These are phyloP conservation scores for Drechmeria coniospora DNA, from an alignment of 2,329 filamentous ascomycete genomes.

Conservation along the genomic window DNA sequence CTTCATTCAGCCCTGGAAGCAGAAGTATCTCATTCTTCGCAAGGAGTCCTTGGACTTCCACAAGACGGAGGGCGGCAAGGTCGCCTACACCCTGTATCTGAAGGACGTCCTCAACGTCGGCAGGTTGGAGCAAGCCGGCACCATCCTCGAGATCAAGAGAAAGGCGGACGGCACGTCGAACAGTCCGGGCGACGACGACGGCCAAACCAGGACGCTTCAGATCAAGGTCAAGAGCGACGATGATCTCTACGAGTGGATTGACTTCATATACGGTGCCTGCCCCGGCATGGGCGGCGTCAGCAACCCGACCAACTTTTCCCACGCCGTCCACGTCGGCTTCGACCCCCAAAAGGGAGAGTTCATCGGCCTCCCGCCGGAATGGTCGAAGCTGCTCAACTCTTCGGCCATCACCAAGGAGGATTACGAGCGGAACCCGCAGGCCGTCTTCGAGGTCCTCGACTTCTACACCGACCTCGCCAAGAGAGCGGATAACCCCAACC, in stretches of 20 bases:
- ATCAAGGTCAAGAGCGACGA: constrained; percentile 92
- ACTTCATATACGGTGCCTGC: constrained; percentile 91
- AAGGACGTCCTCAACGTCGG: constrained; percentile 83
- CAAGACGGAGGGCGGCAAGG: constrained; percentile 78
- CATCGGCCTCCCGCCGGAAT: constrained; percentile 84
- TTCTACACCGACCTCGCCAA: constrained; percentile 78
- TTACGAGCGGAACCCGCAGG: constrained; percentile 91
- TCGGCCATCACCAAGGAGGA: constrained; percentile 98
- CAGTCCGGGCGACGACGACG: constrained; percentile 65
- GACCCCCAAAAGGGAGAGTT: constrained; percentile 92
- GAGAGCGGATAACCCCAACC: constrained; percentile 53
- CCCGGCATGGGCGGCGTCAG: constrained; percentile 96
- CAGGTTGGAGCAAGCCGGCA: constrained; percentile 78
- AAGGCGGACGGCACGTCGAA: constrained; percentile 51
- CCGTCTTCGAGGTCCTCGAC: constrained; percentile 64
- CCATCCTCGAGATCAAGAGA: constrained; percentile 87
- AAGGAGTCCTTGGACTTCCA: constrained; percentile 91
- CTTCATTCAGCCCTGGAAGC: constrained; percentile 74
- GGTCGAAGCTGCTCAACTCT: constrained; percentile 90
- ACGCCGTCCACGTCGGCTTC: constrained; percentile 94
- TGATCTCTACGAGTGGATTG: constrained; percentile 97
- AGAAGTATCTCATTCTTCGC: constrained; percentile 79
- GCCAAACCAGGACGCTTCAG: constrained; percentile 67
- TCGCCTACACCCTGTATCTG: constrained; percentile 71
- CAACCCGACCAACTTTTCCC: constrained; percentile 95